Evolutionary conservation across 2,329 filamentous ascomycete species (phyloP), one percentile per base, ranked within the genome.

Genomic region (Pseudogymnoascus sp.): DNA sequence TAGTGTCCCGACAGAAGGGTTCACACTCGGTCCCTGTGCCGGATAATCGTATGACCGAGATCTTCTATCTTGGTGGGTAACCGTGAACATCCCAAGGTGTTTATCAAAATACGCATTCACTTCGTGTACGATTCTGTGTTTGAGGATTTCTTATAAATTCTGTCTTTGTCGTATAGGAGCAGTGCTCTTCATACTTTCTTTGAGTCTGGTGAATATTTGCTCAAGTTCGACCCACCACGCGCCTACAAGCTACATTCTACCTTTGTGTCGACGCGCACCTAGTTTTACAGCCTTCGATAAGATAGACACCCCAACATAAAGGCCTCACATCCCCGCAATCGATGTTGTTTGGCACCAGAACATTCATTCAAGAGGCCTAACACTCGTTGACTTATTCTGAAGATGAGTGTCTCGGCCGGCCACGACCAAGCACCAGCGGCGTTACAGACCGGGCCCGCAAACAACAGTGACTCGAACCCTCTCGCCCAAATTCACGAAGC

Each of bases 401-500:
- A 54, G 28, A 54, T 54, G 47, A 54, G 47, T 54, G 47, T 54
- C 47, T 54, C 47, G 47, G 47, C 47, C n/a, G 47, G 47, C 47
- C 47, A 54, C 47, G 47, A 54, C 47, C 47, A 54, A 54, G 47
- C 47, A 35, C 47, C 47, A 33, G n/a, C 16, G 47, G 16, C 47
- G 16, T 54, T 54, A 54, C n/a, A 54, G 38, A 50, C 35, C 65
- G 67, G 70, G 64, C 69, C 71, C 61, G 70, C 69, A 62, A 74
- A 74, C 67, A 73, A 74, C 65, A 72, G 73, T 64, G 74, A 71
- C 66, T 71, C 74, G 64, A 75, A 76, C 35, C 72, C 82, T 59
- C 79, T 91, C 59, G 77, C 83, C 58, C 85, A 83, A 71, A 94
- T 97, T 66, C 85, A 91, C 70, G 84, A 89, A 70, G 94, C 94